phyloP scores from a whole-genome alignment of 2,329 filamentous ascomycete genomes.

The Aspergillus felis region DNA sequence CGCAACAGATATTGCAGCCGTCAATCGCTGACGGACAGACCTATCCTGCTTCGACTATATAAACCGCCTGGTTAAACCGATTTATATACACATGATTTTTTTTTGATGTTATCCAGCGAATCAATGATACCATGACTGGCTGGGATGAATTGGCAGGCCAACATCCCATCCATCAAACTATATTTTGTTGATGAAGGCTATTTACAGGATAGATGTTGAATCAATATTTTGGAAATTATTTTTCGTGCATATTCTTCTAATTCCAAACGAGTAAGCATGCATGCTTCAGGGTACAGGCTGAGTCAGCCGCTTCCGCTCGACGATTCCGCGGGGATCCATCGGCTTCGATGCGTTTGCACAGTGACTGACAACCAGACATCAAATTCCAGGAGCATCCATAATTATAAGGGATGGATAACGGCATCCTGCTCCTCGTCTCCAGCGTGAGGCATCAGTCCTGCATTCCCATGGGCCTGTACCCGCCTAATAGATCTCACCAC shows the following conservation, averaged over 20 bases:
- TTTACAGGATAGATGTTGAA: neutral
- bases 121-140: slow-evolving; percentile 29
- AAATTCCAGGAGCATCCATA: neutral
- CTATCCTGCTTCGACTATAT: neutral
- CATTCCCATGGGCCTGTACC: no score
- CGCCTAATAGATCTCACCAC: no score
- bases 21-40: no score
- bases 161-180: slow-evolving; percentile 7
- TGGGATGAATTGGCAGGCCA: slow-evolving; percentile 15
- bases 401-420: neutral
- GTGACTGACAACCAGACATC: neutral
- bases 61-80: neutral
- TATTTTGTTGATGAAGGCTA: neutral
- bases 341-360: slow-evolving; percentile 24
- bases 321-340: slow-evolving; percentile 34
- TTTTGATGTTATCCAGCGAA: slow-evolving; percentile 17
- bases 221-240: no score
- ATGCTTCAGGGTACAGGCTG: slow-evolving; percentile 12
- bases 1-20: no score
- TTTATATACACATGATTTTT: slow-evolving; percentile 1
- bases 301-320: slow-evolving; percentile 13
- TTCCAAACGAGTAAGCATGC: no score
- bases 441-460: neutral
- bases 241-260: no score
- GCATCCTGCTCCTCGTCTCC: neutral